A percentile compares a stretch with the other conserved stretches of the same genome.
These are phyloP conservation scores for Leccinum truebloodii DNA, from an alignment of 768 basidiomycete genomes.

Conservation along the genomic window DNA sequence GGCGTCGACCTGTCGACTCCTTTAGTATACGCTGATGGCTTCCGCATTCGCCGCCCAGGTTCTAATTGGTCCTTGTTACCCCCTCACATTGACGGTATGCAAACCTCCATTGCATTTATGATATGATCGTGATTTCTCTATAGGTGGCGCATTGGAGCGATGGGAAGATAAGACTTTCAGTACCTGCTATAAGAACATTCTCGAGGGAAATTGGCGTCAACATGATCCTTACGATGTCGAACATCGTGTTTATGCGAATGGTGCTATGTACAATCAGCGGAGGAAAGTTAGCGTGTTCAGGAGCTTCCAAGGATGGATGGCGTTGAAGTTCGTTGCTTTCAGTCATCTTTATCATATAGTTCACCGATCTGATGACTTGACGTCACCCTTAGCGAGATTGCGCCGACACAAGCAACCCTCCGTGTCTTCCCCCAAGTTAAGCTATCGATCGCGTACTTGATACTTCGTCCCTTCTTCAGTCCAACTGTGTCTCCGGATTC, in stretches of 20 bases:
- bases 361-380: background rate
- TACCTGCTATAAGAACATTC: slow-evolving; percentile 59
- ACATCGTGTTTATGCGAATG: slow-evolving; percentile 59
- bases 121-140: background rate
- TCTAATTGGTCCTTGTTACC: slow-evolving; percentile 52
- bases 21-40: slow-evolving; percentile 70
- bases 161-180: slow-evolving; percentile 66
- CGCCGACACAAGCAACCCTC: slow-evolving; percentile 50
- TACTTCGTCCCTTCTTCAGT: slow-evolving; percentile 60
- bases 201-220: slow-evolving; percentile 58
- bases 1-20: slow-evolving; percentile 63
- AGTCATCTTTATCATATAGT: background rate
- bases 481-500: slow-evolving; percentile 43
- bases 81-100: slow-evolving; percentile 53
- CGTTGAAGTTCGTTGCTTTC: slow-evolving; percentile 50
- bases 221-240: slow-evolving; percentile 53
- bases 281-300: slow-evolving; percentile 57
- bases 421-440: slow-evolving; percentile 64
- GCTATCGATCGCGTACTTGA: slow-evolving; percentile 53
- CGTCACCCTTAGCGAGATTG: slow-evolving; percentile 50
- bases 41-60: slow-evolving; percentile 74
- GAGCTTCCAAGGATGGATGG: slow-evolving; percentile 76
- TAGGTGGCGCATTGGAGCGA: slow-evolving; percentile 73
- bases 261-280: slow-evolving; percentile 27
- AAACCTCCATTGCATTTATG: slow-evolving; percentile 21